Base-by-base conservation (phyloP, 768 basidiomycete species). In the Pisolithus albus region DNA sequence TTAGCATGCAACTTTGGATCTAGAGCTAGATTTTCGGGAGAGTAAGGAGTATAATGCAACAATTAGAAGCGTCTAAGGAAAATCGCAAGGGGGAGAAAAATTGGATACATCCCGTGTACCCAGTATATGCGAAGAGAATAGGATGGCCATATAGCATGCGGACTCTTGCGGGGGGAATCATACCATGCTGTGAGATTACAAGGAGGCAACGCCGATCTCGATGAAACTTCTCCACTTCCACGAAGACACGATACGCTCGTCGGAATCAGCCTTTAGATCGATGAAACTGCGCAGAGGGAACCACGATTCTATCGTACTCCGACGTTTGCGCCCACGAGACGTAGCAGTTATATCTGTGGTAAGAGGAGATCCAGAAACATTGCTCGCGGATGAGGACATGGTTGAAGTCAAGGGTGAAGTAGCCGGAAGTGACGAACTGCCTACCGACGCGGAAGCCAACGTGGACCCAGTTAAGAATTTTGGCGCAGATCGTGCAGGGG, bases 211-310 rank as follows among this genome's bases (percentile, higher is more conserved):
- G 13, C 74, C 69, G 15, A 84, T 75, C 61, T 84, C 78, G 58
- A 85, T 78, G 61, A 84, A 80, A 65, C 80, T 82, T 56, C 81
- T 70, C 82, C 82, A 84, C 49, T 72, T 73, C 70, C 80, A 78
- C 4, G 69, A 66, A 19, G 70, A 62, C 21, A 54, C 26, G 26
- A 26, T 7, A 74, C 68, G 23, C 46, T 47, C 46, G 5, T 47
- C 46, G 10, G 46, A 18, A 32, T 77, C 75, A 32, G 80, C 79
- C 51, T 72, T 73, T 46, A 85, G 67, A 60, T 85, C 82, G 50
- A 85, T 84, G 65, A 85, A 85, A 56, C 81, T 83, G 54, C 75
- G 74, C 43, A 84, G 69, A 0, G 79, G 77, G 53, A 83, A 76
- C 75, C 80, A 77, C 28, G 70, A 69, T 41, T 75, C 73, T 39